Evolutionary conservation across 768 basidiomycete genomes (phyloP).

Genomic region (Amanita rimosa): DNA sequence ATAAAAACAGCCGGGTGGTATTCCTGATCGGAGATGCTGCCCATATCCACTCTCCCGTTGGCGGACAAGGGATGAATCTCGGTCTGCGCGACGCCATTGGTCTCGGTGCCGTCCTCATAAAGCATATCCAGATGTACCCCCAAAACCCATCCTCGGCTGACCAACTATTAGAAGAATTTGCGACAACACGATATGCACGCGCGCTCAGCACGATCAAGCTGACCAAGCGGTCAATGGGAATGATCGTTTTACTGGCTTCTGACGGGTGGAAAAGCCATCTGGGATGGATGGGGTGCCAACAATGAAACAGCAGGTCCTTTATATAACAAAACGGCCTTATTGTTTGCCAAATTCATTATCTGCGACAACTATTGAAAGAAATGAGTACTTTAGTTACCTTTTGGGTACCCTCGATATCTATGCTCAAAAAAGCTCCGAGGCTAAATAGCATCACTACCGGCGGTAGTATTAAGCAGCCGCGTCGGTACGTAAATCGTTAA

Average conservation of each 20-base stretch:
- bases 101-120: slow-evolving; percentile 28
- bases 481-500: too few relatives aligned
- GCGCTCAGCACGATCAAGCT: slow-evolving; percentile 30
- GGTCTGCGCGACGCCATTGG: slow-evolving; percentile 39
- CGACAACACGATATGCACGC: slow-evolving; percentile 20
- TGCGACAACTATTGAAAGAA: too few relatives aligned
- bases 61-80: slow-evolving; percentile 49
- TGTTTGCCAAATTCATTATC: too few relatives aligned
- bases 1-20: slow-evolving; percentile 4
- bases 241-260: neutral
- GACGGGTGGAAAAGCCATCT: neutral
- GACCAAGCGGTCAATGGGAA: slow-evolving; percentile 23
- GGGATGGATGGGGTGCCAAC: neutral
- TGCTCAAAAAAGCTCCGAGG: too few relatives aligned
- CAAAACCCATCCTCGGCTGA: slow-evolving; percentile 13
- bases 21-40: slow-evolving; percentile 24
- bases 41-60: slow-evolving; percentile 40
- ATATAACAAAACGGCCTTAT: too few relatives aligned
- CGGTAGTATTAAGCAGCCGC: too few relatives aligned
- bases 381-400: too few relatives aligned
- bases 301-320: too few relatives aligned
- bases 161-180: slow-evolving; percentile 22
- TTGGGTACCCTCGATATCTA: too few relatives aligned
- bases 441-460: too few relatives aligned
- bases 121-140: slow-evolving; percentile 15